These are phyloP conservation scores for Hemileia vastatrix DNA, from an alignment of 1,284 basidiomycete species.

Conservation along the genomic window DNA sequence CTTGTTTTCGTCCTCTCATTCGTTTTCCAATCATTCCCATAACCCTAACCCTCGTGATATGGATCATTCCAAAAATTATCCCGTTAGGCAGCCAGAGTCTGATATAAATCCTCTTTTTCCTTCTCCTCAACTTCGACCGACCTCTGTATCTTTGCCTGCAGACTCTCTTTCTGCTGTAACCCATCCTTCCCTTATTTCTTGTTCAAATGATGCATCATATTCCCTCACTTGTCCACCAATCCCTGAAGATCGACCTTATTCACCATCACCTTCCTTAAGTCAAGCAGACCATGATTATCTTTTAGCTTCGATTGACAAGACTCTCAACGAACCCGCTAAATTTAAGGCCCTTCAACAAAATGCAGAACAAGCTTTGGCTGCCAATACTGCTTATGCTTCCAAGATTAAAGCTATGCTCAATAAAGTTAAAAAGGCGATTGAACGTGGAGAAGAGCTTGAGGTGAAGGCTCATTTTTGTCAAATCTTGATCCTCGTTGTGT, in stretches of 20 bases:
- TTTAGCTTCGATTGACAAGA: background rate
- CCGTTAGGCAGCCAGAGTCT: too few species aligned
- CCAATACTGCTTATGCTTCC: background rate
- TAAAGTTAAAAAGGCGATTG: background rate
- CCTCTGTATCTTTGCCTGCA: background rate
- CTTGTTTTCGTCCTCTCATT: conserved; percentile 5
- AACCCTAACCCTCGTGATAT: background rate
- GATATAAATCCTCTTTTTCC: background rate
- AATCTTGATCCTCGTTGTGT: background rate
- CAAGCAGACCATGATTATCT: background rate
- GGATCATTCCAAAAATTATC: too few species aligned
- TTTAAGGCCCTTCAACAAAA: too few species aligned
- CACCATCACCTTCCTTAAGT: background rate
- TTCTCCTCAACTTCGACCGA: background rate
- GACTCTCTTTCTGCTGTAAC: background rate
- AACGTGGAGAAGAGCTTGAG: background rate
- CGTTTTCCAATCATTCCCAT: background rate
- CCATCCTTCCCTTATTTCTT: conserved; percentile 7
- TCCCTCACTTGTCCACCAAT: background rate
- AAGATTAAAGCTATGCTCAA: background rate
- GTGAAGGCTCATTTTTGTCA: background rate
- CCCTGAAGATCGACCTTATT: background rate
- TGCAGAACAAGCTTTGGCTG: background rate
- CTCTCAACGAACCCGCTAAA: too few species aligned
- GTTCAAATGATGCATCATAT: background rate